Conservation (phyloP, 2,329 filamentous ascomycete species). For the Pseudogymnoascus sp. region DNA sequence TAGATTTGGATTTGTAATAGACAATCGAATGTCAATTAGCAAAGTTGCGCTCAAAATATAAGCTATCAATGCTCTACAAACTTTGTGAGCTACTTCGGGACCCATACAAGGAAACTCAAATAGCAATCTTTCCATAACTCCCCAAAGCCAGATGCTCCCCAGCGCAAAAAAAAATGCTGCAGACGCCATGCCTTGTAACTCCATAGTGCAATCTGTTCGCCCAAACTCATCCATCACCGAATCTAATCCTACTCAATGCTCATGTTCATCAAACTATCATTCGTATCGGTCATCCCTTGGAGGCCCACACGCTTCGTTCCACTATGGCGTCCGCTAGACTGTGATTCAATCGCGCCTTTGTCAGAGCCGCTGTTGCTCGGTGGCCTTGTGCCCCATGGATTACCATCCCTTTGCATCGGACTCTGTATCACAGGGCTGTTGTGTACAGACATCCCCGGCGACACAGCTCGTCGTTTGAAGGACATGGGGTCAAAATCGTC, state of each 20-base stretch:
- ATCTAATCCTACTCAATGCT: conserved; percentile 67
- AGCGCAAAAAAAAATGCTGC: not conserved
- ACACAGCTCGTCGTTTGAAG: conserved; percentile 88
- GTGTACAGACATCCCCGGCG: conserved; percentile 82
- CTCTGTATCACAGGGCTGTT: conserved; percentile 86
- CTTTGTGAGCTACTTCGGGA: not conserved
- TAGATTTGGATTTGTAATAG: not conserved
- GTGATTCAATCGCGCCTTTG: conserved; percentile 45
- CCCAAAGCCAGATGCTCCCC: not conserved
- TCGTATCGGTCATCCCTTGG: conserved; percentile 94
- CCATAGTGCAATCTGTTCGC: not conserved
- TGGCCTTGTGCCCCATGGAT: conserved; percentile 66
- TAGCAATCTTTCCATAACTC: not conserved
- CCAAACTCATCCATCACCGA: not conserved
- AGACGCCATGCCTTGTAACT: conserved; percentile 1
- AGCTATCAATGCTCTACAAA: not conserved
- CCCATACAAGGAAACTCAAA: not conserved
- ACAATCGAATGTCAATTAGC: not conserved
- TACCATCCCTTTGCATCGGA: conserved; percentile 65
- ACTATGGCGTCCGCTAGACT: conserved; percentile 16
- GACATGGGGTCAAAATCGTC: conserved; percentile 83
- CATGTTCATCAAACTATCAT: conserved; percentile 93
- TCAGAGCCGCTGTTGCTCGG: conserved; percentile 52
- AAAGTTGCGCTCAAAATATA: not conserved
- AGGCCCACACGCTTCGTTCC: conserved; percentile 58